Conservation (phyloP, 768 basidiomycete species). For the Lyophyllum atratum region DNA sequence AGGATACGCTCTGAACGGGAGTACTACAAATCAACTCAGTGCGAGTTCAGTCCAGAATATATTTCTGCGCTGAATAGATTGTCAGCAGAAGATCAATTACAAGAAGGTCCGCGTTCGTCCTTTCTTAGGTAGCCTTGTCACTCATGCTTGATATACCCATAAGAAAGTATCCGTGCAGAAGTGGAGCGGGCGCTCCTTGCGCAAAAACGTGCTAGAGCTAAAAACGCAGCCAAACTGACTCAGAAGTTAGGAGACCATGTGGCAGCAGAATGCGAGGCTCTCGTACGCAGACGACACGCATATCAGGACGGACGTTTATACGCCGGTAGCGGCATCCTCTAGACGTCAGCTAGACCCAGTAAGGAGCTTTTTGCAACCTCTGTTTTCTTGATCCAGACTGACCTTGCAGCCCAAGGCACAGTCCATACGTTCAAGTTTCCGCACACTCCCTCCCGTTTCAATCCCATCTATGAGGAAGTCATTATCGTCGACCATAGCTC, state of each 20-base stretch:
- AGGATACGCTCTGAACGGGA: background rate
- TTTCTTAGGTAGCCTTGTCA: background rate
- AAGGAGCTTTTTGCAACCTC: background rate
- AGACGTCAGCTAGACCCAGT: background rate
- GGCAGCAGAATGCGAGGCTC: background rate
- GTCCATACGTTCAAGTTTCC: background rate
- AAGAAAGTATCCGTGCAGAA: conserved; percentile 11
- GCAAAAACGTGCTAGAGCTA: conserved; percentile 6
- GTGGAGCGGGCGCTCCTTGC: conserved; percentile 5
- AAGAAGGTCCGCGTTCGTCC: conserved; percentile 1
- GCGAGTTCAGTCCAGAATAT: conserved; percentile 7
- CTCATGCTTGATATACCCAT: background rate
- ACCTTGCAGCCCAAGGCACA: background rate
- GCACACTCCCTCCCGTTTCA: background rate
- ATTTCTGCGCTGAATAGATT: conserved; percentile 3
- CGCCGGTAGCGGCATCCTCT: background rate
- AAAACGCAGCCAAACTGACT: conserved; percentile 1
- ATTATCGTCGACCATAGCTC: background rate
- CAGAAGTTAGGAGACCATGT: background rate
- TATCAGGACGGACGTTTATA: background rate
- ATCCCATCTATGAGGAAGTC: background rate
- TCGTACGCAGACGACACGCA: background rate
- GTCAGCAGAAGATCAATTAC: conserved; percentile 1
- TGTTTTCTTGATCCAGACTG: background rate
- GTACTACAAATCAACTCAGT: background rate